Percentiles rank a stretch among this genome's conserved stretches.
Evolutionary conservation across 2,329 filamentous ascomycete species (phyloP).

Genomic region (Stachybotrys echinatus): DNA sequence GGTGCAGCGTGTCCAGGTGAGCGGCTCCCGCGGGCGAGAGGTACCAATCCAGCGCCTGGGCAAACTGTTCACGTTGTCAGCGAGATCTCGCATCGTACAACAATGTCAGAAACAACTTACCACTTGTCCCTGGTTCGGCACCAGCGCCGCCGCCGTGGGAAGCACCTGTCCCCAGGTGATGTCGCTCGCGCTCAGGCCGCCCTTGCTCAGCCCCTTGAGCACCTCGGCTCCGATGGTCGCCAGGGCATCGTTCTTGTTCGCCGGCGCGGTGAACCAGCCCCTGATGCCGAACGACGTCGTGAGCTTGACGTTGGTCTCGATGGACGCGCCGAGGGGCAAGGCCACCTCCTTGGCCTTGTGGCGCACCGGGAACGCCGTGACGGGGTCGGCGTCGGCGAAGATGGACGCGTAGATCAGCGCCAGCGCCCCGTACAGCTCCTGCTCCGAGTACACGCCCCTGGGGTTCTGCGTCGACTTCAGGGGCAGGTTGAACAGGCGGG

Average conservation of each 20-base stretch:
- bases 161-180: constrained; percentile 68
- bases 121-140: constrained; percentile 66
- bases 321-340: constrained; percentile 51
- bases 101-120: constrained; percentile 33
- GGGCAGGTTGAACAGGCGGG: constrained; percentile 59
- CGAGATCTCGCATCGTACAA: neutral
- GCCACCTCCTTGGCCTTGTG: constrained; percentile 53
- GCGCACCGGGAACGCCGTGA: constrained; percentile 60
- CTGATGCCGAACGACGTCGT: constrained; percentile 31
- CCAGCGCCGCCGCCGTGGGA: constrained; percentile 60
- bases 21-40: constrained; percentile 49
- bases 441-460: constrained; percentile 50
- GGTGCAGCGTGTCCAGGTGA: constrained; percentile 56
- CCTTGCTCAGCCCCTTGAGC: constrained; percentile 59
- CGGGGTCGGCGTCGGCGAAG: constrained; percentile 61
- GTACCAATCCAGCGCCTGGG: constrained; percentile 69
- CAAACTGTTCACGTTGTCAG: constrained; percentile 44
- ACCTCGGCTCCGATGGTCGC: constrained; percentile 60
- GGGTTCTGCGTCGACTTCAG: constrained; percentile 58
- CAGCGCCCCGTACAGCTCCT: constrained; percentile 57
- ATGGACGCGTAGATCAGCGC: constrained; percentile 60
- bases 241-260: constrained; percentile 48
- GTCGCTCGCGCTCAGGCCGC: constrained; percentile 56
- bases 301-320: constrained; percentile 62
- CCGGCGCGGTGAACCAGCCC: constrained; percentile 46